Base-by-base conservation (phyloP, 2,329 filamentous ascomycete species). In the Sarocladium oryzae region DNA sequence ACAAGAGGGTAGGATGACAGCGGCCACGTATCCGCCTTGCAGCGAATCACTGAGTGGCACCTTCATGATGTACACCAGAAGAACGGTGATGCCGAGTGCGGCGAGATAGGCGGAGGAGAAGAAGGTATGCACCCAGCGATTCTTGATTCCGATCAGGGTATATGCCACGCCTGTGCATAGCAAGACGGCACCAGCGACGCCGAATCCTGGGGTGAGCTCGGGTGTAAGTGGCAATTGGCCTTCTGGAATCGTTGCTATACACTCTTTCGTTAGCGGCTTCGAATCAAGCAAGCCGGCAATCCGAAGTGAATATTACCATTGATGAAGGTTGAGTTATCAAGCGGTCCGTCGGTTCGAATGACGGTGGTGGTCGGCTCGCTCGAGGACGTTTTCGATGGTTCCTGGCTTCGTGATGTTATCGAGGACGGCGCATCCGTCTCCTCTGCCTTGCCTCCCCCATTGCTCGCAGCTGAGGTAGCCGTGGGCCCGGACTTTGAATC, bases 31-130 rank as follows among this genome's bases (percentile, higher is more conserved):
- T 26, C 83, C 92, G 23, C 89, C 92, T 67, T 96, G 89, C 2
- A 93, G 72, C 0, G 82, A 87, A 63, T 87, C 72, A 53, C 77
- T 81, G 35, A 95, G 79, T 0, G 90, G 89, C 0, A 84, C 79
- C 51, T 77, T 85, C 86, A 95, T 93, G 35, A 96, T 85, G 64
- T 96, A 96, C 40, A 95, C 68, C 51, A 96, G 89, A 20, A 97
- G 73, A 2, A 96, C 86, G 0, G 86, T 82, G 11, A 93, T 84
- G 15, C 86, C 83, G 32, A 96, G 70, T 40, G 84, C 79, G 20
- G 81, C 76, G 23, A 93, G 72, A 59, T 87, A 91, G 4, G 82
- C 87, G 1, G 85, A 81, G 13, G 90, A 93, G 52, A 95, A 78
- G 65, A 87, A 95, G 15, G 87, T 84, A 63, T 93, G 86, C 11